A percentile compares a stretch with the other conserved stretches of the same genome.
Conservation (phyloP, 768 basidiomycete genomes). For the Mycena leptocephala region DNA sequence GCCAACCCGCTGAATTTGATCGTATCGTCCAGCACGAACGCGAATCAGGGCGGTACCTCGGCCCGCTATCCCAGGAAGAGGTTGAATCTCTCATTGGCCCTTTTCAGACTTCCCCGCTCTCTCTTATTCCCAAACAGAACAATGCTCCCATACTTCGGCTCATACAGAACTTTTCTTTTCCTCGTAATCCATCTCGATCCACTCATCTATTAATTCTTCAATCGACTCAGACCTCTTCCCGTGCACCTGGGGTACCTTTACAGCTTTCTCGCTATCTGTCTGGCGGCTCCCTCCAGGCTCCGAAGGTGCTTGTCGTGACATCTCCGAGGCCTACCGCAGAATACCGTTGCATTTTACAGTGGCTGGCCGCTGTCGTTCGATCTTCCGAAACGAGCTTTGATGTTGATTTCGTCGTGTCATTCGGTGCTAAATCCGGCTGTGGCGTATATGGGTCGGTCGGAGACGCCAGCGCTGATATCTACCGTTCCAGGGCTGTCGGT, state of each 20-base stretch:
- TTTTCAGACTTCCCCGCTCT: slow-evolving; percentile 49
- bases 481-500: slow-evolving; percentile 30
- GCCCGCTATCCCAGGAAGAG: slow-evolving; percentile 27
- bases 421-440: slow-evolving; percentile 22
- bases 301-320: slow-evolving; percentile 34
- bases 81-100: slow-evolving; percentile 42
- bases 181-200: not conserved
- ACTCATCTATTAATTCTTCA: slow-evolving; percentile 39
- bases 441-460: slow-evolving; percentile 18
- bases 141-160: slow-evolving; percentile 28
- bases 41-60: slow-evolving; percentile 32
- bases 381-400: slow-evolving; percentile 15
- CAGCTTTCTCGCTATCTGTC: slow-evolving; percentile 13
- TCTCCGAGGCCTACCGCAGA: slow-evolving; percentile 9
- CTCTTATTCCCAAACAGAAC: slow-evolving; percentile 43
- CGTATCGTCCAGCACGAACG: slow-evolving; percentile 31
- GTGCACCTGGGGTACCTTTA: slow-evolving; percentile 54
- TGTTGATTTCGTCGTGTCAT: slow-evolving; percentile 24
- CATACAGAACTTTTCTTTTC: slow-evolving; percentile 49
- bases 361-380: slow-evolving; percentile 50
- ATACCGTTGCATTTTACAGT: slow-evolving; percentile 46
- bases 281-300: slow-evolving; percentile 43
- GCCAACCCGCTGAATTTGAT: slow-evolving; percentile 1
- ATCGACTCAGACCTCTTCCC: slow-evolving; percentile 49
- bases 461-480: slow-evolving; percentile 36